Evolutionary conservation across 1,284 basidiomycete species (phyloP), one percentile per base, ranked within the genome.

Genomic region (Pseudozyma tsukubaensis): DNA sequence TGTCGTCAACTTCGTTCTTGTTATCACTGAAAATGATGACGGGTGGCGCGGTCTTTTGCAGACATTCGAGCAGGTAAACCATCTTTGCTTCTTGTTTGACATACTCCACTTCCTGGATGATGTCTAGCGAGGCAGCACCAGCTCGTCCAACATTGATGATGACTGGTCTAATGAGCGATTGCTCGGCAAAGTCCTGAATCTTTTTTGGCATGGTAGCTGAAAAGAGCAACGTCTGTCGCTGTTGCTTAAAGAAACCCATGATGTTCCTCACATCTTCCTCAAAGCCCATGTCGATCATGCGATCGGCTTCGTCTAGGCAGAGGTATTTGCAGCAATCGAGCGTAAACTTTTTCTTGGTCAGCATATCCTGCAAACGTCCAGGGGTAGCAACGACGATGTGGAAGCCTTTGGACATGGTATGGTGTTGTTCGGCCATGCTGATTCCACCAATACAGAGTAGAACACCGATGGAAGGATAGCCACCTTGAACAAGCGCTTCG

Each of bases 61-160:
- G 85, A 85, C 94, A 97, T 85, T 99, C 97, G 48, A 99, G 87
- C 14, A 99, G 88, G 84, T 98, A 98, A 0, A 98, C 94, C 96
- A 99, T 98, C 86, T 99, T 99, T 0, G 96, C 95, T 85, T 99
- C 97, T 81, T 96, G 94, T 86, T 98, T 97, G 76, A 99, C 97
- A 80, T 97, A 98, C 86, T 99, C 97, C 21, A 99, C 94, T 50
- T 97, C 93, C 82, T 99, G 97, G 44, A 99, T 88, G 12, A 99
- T 94, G 83, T 98, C 95, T 85, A 99, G 86, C 85, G 95, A 97
- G 39, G 97, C 97, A 11, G 97, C 97, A 82, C 97, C 97, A 1
- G 97, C 96, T 81, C 97, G 91, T 37, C 97, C 97, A 44, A 98
- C 96, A 82, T 99, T 98, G 77, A 99, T 94, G 19, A 99, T 88